These are phyloP conservation scores for Boletus vermiculosoides DNA, from an alignment of 768 basidiomycete genomes.

Conservation along the genomic window DNA sequence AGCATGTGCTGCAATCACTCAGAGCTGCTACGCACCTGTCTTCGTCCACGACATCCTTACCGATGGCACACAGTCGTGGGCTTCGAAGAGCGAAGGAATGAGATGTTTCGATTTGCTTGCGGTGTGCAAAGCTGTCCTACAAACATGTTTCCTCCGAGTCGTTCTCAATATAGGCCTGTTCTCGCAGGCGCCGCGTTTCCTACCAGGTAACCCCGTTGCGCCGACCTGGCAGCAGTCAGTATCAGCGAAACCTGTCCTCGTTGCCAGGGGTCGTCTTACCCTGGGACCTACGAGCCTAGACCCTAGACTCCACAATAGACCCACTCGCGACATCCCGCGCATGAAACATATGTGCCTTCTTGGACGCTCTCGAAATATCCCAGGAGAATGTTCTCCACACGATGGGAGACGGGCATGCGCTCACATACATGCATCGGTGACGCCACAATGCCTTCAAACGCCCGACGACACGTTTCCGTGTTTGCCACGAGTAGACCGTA, in stretches of 20 bases:
- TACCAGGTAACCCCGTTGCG: background rate
- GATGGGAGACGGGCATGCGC: background rate
- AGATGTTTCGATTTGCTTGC: background rate
- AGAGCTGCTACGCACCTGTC: background rate
- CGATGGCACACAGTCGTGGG: background rate
- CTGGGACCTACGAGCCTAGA: background rate
- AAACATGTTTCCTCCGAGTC: background rate
- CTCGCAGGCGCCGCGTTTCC: background rate
- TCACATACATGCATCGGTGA: background rate
- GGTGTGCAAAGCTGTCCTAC: background rate
- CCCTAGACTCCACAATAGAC: background rate
- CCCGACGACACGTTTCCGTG: no score
- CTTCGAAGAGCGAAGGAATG: background rate
- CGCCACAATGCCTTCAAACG: background rate
- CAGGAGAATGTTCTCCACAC: no score
- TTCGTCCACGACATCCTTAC: background rate
- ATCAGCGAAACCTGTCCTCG: no score
- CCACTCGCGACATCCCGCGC: background rate
- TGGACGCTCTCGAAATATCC: background rate
- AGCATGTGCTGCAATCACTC: background rate
- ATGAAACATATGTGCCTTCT: background rate
- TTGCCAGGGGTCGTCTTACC: background rate
- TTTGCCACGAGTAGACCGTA: no score
- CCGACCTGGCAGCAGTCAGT: background rate
- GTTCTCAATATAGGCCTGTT: background rate